Base-by-base conservation (phyloP, 2,329 filamentous ascomycete genomes). In the Cladophialophora chaetospira region DNA sequence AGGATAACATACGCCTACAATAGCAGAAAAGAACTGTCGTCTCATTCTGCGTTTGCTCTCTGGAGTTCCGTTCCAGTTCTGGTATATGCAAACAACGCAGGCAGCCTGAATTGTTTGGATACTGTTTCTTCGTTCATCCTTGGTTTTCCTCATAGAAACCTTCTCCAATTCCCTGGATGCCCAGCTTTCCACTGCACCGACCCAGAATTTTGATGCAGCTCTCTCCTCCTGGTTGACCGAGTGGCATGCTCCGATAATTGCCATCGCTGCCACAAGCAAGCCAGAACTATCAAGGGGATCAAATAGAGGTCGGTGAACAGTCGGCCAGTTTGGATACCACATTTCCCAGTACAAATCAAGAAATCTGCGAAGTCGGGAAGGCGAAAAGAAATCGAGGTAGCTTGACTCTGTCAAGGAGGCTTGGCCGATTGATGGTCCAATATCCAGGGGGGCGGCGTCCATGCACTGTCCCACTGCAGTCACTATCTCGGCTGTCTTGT, bases 281-380 rank as follows among this genome's bases (percentile, higher is more conserved):
- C 57, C 6, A 4, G 57, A 57, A 4, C 63, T 62, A 1, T 50
- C 51, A 4, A 58, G 40, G 0, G 58, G 33, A 40, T 66, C 36
- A 21, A 70, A 70, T 0, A 62, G 62, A 1, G 68, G 67, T 19
- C 57, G 65, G 42, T 70, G 68, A 5, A 69, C 58, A 8, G 69
- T 68, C 1, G 67, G 68, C 29, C 67, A 68, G 43, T 67, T 67
- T 3, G 68, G 68, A 29, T 70, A 67, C 68, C 68, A 70, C 3
- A 63, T 42, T 2, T 62, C 62, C 68, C 68, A 69, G 52, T 68
- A 70, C n/a, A 64, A 60, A 10, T 60, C 61, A 4, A 70, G 46
- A 28, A 66, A 67, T 33, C 61, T 63, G 13, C 59, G 54, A 5
- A 68, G 61, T 13, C 65, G 66, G 2, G 8, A 13, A 3, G 68